Evolutionary conservation across 148 eudicot genomes (phyloP), one percentile per base, ranked within the genome.

Genomic region (Polygonum maritimum): DNA sequence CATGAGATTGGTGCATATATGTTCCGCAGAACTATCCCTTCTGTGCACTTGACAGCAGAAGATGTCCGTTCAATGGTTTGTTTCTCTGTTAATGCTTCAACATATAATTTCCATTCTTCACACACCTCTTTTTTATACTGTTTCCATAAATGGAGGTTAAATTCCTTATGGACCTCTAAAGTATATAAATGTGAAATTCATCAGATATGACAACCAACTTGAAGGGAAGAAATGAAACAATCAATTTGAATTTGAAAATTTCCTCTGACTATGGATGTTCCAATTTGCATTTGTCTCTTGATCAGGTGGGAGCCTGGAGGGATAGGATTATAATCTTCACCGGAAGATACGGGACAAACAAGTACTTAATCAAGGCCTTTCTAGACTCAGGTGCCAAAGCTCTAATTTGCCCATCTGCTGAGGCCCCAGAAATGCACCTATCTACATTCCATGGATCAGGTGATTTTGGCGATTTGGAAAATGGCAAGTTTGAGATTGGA

Each of bases 11-110:
- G 94, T 65, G 99, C 99, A 11, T 96, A 88, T 82, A 96, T 96
- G 99, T 96, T 96, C 74, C 90, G 98, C 54, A 89, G 99, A 86
- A 92, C 98, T 49, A 91, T 96, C 73, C 98, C 99, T 78, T 90
- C 97, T 67, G 83, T 89, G 90, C 97, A 96, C 83, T 82, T 96
- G 54, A 85, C 84, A 19, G 90, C 94, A 12, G 94, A 96, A 55
- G 97, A 92, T 82, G 86, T 96, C 75, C 98, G 98, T 48, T 82
- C 86, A 85, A 96, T 92, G 99, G 99, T 96, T 86, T 77, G 84
- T 78, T 69, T 33, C 69, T 67, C 41, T 69, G 70, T 77, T 58
- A 48, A 26, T 13, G n/a, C 38, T 76, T 57, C 69, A 54, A 40
- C 67, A 45, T 73, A 52, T 52, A 21, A 1, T 74, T 65, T 31